phyloP scores from a whole-genome alignment of 495 filamentous ascomycete species.

The Podospora bellae-mahoneyi region DNA sequence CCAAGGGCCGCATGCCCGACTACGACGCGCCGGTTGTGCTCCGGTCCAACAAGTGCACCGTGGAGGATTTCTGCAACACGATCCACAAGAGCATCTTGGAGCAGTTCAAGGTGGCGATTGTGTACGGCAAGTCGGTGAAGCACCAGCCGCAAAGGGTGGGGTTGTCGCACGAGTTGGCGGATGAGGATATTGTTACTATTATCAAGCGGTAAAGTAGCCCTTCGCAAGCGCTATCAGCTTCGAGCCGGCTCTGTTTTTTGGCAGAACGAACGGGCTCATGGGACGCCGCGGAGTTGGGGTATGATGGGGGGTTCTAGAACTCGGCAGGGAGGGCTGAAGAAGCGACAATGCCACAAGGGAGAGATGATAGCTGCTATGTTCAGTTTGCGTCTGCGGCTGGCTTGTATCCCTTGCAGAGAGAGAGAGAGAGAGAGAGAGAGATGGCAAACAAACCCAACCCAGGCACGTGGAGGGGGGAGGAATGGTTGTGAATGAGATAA shows the following conservation, averaged over 20 bases:
- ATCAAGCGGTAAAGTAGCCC: constrained; percentile 72
- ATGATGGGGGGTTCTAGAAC: background rate
- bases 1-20: constrained; percentile 91
- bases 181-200: constrained; percentile 98
- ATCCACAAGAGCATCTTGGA: constrained; percentile 96
- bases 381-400: background rate
- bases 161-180: constrained; percentile 82
- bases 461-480: background rate
- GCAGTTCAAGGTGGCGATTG: constrained; percentile 90
- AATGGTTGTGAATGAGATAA: background rate
- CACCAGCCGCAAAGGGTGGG: constrained; percentile 97
- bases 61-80: constrained; percentile 96
- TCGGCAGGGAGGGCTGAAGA: background rate
- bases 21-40: constrained; percentile 91
- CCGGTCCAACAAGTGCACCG: constrained; percentile 72
- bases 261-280: background rate
- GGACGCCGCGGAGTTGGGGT: background rate
- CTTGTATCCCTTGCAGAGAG: background rate
- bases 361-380: background rate
- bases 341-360: background rate
- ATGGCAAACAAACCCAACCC: background rate
- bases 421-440: background rate
- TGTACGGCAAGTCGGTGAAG: constrained; percentile 96
- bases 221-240: background rate
- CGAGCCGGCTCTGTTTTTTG: background rate